These are phyloP conservation scores for Meyerozyma smithsonii DNA, from an alignment of 1,139 yeast species.

Conservation along the genomic window DNA sequence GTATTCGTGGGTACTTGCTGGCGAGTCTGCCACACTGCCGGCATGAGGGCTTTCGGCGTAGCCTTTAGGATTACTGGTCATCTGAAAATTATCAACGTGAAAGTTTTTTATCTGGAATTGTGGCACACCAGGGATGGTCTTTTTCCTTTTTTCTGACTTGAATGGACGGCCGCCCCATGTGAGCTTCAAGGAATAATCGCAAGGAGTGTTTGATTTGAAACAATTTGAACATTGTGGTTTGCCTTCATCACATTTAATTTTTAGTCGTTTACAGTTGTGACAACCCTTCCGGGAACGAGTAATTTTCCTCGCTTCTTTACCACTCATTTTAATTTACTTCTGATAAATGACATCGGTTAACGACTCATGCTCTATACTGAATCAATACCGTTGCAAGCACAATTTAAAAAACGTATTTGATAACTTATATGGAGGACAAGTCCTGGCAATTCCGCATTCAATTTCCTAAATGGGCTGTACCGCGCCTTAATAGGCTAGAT, in stretches of 20 bases:
- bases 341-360: neutral
- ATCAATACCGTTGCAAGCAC: neutral
- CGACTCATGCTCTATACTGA: neutral
- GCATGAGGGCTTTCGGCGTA: neutral
- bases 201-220: conserved; percentile 35
- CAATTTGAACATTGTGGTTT: conserved; percentile 67
- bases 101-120: conserved; percentile 6
- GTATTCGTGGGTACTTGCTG: neutral
- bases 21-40: neutral
- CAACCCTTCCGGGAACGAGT: conserved; percentile 48
- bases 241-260: conserved; percentile 69
- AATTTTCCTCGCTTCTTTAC: conserved; percentile 7
- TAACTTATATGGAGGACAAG: neutral
- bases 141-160: conserved; percentile 30
- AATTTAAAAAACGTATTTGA: neutral
- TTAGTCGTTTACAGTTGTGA: conserved; percentile 61
- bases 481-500: no score
- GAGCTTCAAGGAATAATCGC: conserved; percentile 64
- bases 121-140: conserved; percentile 14
- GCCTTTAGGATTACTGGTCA: neutral
- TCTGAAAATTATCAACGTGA: neutral
- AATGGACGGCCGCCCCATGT: conserved; percentile 80
- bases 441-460: neutral
- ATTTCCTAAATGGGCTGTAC: neutral
- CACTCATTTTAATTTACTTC: neutral